These are phyloP conservation scores for Didymosphaeria variabile DNA, from an alignment of 2,329 filamentous ascomycete genomes.

Conservation along the genomic window DNA sequence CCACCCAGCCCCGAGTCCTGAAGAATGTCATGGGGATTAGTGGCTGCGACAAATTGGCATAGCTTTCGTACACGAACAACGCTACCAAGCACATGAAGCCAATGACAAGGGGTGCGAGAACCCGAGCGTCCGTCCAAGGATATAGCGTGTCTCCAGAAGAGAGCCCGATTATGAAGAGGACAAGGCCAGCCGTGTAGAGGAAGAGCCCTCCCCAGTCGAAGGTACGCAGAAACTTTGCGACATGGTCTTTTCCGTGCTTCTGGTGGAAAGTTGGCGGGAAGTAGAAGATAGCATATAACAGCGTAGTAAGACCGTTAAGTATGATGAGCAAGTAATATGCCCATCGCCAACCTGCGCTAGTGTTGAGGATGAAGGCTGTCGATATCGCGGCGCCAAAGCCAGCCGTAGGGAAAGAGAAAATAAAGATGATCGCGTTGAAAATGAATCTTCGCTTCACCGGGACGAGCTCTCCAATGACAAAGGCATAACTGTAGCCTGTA, in stretches of 20 bases:
- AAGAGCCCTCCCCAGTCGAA: constrained; percentile 57
- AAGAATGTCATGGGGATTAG: constrained; percentile 51
- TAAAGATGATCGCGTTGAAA: constrained; percentile 23
- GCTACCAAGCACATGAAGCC: constrained; percentile 22
- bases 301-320: constrained; percentile 48
- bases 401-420: constrained; percentile 22
- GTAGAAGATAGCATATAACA: constrained; percentile 57
- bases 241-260: constrained; percentile 26
- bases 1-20: constrained; percentile 39
- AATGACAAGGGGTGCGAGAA: constrained; percentile 22
- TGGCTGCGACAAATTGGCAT: constrained; percentile 35
- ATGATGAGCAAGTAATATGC: constrained; percentile 55
- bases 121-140: constrained; percentile 19
- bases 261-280: constrained; percentile 58
- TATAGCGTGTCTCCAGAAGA: constrained; percentile 22
- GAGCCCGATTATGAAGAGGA: constrained; percentile 34
- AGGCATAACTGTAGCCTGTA: constrained; percentile 26
- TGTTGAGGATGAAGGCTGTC: constrained; percentile 18
- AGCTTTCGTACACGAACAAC: constrained; percentile 21
- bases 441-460: constrained; percentile 33
- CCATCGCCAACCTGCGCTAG: constrained; percentile 51
- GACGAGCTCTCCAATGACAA: constrained; percentile 36
- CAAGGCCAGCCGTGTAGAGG: constrained; percentile 54
- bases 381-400: constrained; percentile 26
- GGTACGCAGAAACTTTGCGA: constrained; percentile 31